phyloP scores from a whole-genome alignment of 1,284 basidiomycete genomes.

The Apiotrichum montevideense region DNA sequence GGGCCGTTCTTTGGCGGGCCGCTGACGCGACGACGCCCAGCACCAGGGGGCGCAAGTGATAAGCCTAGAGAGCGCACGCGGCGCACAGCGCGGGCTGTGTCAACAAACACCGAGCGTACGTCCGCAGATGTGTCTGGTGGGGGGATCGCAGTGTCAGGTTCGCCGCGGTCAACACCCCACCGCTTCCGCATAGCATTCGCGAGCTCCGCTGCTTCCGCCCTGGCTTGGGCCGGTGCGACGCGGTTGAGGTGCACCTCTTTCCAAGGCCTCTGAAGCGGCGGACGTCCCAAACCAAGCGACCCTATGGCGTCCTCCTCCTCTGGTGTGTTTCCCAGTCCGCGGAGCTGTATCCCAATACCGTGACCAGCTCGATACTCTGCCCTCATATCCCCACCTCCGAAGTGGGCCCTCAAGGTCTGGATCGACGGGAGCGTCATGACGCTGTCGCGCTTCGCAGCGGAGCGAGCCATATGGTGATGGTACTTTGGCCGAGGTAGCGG shows the following conservation, averaged over 20 bases:
- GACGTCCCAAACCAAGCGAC: background rate
- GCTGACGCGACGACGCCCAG: conserved; percentile 7
- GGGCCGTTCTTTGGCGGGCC: background rate
- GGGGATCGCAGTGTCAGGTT: conserved; percentile 4
- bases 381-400: conserved; percentile 25
- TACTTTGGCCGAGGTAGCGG: conserved; percentile 15
- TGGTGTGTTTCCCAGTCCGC: conserved; percentile 13
- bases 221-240: conserved; percentile 25
- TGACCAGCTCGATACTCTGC: conserved; percentile 32
- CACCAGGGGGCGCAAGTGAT: conserved; percentile 2
- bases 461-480: conserved; percentile 36
- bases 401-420: conserved; percentile 42
- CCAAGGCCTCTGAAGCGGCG: conserved; percentile 27
- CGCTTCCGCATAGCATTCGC: conserved; percentile 2
- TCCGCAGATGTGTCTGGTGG: conserved; percentile 10
- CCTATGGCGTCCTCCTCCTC: conserved; percentile 25
- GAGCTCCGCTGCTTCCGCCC: conserved; percentile 25
- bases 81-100: conserved; percentile 33
- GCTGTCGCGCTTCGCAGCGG: conserved; percentile 43
- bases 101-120: conserved; percentile 8
- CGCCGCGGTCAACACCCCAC: conserved; percentile 3
- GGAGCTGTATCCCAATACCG: conserved; percentile 29
- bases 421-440: conserved; percentile 45
- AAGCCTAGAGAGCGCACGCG: conserved; percentile 30
- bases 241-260: conserved; percentile 36